These are phyloP conservation scores for Populus alba DNA, from an alignment of 345 rosid species.

Conservation along the genomic window DNA sequence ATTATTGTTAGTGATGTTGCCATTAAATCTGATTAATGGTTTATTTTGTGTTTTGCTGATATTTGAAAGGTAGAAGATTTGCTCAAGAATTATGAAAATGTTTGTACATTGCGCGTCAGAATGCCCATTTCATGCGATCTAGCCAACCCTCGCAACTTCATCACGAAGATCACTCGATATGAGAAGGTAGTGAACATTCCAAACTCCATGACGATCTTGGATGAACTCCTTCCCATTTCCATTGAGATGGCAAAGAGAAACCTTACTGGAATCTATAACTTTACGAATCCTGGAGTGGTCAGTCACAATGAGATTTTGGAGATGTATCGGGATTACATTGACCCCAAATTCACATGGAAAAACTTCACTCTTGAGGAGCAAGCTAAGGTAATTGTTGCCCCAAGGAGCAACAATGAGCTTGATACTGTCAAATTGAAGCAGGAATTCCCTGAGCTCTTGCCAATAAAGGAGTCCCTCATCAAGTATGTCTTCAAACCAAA, in stretches of 20 bases:
- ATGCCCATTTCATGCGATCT: slow-evolving; percentile 91
- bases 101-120: slow-evolving; percentile 79
- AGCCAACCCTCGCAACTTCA: slow-evolving; percentile 80
- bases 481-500: slow-evolving; percentile 79
- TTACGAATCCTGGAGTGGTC: slow-evolving; percentile 85
- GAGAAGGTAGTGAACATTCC: slow-evolving; percentile 89
- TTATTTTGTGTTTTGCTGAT: slow-evolving; percentile 6
- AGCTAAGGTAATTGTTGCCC: slow-evolving; percentile 83
- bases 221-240: slow-evolving; percentile 84
- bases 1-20: not conserved
- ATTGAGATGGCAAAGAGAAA: slow-evolving; percentile 94
- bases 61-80: slow-evolving; percentile 64
- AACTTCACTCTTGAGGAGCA: slow-evolving; percentile 89
- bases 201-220: slow-evolving; percentile 88
- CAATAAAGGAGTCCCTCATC: slow-evolving; percentile 78
- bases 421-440: slow-evolving; percentile 67
- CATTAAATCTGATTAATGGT: not conserved
- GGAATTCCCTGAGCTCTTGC: slow-evolving; percentile 77
- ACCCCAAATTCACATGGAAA: slow-evolving; percentile 72
- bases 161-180: slow-evolving; percentile 73
- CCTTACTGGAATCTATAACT: slow-evolving; percentile 89
- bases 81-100: slow-evolving; percentile 80
- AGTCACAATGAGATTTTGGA: slow-evolving; percentile 90
- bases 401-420: slow-evolving; percentile 92
- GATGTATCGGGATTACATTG: slow-evolving; percentile 68